Percentiles rank a stretch among this genome's conserved stretches.
These are phyloP conservation scores for Aspergillus clavatus DNA, from an alignment of 2,329 filamentous ascomycete genomes.

Conservation along the genomic window DNA sequence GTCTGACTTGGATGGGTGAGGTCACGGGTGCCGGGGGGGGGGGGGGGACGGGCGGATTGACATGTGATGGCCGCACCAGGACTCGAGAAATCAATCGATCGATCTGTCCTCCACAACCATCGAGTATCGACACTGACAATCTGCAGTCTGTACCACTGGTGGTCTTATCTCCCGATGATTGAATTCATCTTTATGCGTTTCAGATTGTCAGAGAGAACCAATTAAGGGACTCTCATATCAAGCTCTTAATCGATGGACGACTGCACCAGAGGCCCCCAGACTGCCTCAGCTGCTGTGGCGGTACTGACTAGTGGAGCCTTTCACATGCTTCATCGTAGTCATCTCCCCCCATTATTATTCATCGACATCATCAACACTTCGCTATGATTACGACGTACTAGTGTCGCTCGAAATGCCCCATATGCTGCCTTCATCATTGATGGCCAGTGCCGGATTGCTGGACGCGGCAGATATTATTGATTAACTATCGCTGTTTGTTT, in stretches of 20 bases:
- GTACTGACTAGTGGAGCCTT: slow-evolving; percentile 10
- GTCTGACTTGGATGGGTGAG: not conserved
- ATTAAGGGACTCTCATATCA: not conserved
- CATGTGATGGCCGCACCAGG: not conserved
- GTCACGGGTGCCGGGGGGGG: too few relatives aligned
- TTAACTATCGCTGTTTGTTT: not conserved
- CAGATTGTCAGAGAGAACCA: not conserved
- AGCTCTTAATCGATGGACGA: not conserved
- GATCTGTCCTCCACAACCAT: not conserved
- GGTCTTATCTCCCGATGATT: not conserved
- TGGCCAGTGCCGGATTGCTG: not conserved
- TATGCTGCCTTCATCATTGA: not conserved
- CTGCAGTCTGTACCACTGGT: not conserved
- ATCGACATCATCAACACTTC: not conserved
- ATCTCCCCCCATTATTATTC: not conserved
- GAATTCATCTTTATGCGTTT: not conserved
- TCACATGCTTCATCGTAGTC: slow-evolving; percentile 19
- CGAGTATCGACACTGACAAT: not conserved
- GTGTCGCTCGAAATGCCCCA: not conserved
- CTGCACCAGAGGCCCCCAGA: too few relatives aligned
- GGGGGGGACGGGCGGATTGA: not conserved
- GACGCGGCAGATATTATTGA: not conserved
- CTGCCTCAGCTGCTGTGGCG: not conserved
- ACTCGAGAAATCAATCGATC: not conserved
- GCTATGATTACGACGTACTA: not conserved